Evolutionary conservation across 2,329 filamentous ascomycete genomes (phyloP), one percentile per base, ranked within the genome.

Genomic region (Aspergillus awamori): DNA sequence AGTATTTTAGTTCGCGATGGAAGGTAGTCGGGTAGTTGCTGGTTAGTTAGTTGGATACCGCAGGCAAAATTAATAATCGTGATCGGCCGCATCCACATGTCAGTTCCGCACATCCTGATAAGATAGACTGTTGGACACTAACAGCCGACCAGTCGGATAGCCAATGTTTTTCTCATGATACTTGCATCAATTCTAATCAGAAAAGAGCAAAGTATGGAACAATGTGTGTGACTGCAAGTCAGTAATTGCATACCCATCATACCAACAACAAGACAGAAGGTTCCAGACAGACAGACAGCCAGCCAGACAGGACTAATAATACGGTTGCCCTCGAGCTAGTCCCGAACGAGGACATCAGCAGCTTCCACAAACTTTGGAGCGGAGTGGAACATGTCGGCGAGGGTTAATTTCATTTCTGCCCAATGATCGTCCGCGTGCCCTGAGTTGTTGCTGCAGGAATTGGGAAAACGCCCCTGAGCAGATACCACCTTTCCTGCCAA

Each of bases 391-490:
- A 30, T 36, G 26, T 28, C 26, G 41, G 47, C 13, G 47, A 51
- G 47, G 47, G 26, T 51, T 51, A 51, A 51, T 51, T 51, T 51
- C 47, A 33, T 30, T 51, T n/a, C 5, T 51, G 47, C 47, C 47
- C 47, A 51, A 51, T 51, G 47, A 51, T 51, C 47, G 47, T 24
- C 47, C 26, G n/a, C 26, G 26, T 30, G 47, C 47, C 26, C 15
- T 51, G 47, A 28, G 17, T 51, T 51, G 47, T 36, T 28, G 26
- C 47, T 51, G 47, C 45, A 24, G 45, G 45, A 24, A 26, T 26
- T 26, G 22, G 45, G 5, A 15, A 48, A 24, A n/a, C 26, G 24
- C 47, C 47, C 45, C 45, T 48, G 45, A 48, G 20, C 33, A 36
- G 33, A 36, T 36, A 36, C 33, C 33, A 36, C 33, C 33, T 36